Evolutionary conservation across 1,284 basidiomycete species (phyloP).

Genomic region (Cutaneotrichosporon arboriforme): DNA sequence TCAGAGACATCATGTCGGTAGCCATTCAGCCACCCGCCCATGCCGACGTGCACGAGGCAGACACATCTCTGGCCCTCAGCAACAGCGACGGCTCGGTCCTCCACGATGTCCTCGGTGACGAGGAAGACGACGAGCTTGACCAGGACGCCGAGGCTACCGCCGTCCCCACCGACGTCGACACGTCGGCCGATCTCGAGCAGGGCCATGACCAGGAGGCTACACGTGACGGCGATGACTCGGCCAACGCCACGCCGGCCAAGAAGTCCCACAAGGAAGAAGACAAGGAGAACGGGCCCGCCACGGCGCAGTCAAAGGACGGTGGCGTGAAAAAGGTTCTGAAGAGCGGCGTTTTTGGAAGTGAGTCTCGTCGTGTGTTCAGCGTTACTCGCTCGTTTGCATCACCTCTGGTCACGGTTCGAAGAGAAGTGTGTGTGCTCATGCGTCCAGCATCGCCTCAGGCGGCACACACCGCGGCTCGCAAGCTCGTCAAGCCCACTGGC

Average conservation of each 20-base stretch:
- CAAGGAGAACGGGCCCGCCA: slow-evolving; percentile 11
- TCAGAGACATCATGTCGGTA: neutral
- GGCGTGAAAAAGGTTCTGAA: slow-evolving; percentile 43
- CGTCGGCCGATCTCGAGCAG: neutral
- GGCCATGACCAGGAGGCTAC: neutral
- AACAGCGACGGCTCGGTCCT: slow-evolving; percentile 1
- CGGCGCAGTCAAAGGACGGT: slow-evolving; percentile 10
- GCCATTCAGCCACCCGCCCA: neutral
- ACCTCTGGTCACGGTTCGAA: no score
- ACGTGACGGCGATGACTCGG: neutral
- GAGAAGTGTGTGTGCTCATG: neutral
- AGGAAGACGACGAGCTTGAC: neutral
- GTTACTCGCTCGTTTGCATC: no score
- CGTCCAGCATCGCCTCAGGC: slow-evolving; percentile 12
- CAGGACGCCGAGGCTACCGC: slow-evolving; percentile 1
- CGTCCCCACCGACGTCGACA: neutral
- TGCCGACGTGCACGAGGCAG: neutral
- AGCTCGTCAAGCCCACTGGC: neutral
- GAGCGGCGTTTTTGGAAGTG: slow-evolving; percentile 43
- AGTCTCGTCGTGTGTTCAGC: slow-evolving; percentile 9
- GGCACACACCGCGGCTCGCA: slow-evolving; percentile 2
- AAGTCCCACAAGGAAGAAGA: neutral
- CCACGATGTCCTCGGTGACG: neutral
- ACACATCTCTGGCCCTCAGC: neutral
- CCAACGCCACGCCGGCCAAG: neutral